These are phyloP conservation scores for Cephaloascus albidus DNA, from an alignment of 805 yeast genomes.

Conservation along the genomic window DNA sequence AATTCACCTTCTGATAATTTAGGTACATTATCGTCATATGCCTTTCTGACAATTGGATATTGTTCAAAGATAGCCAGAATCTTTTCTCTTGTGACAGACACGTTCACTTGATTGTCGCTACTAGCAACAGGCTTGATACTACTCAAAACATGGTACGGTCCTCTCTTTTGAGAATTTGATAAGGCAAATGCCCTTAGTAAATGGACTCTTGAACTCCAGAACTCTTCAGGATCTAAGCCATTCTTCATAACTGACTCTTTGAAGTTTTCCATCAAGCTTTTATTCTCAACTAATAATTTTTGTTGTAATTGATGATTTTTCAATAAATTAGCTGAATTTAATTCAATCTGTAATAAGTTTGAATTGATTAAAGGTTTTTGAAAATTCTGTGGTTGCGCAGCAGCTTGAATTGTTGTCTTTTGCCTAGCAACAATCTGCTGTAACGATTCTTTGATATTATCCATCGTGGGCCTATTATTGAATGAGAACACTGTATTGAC, in stretches of 20 bases:
- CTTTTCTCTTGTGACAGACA: conserved; percentile 83
- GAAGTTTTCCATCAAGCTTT: conserved; percentile 61
- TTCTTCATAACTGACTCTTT: conserved; percentile 79
- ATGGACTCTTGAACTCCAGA: conserved; percentile 80
- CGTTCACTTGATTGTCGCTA: conserved; percentile 87
- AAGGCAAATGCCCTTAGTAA: conserved; percentile 79
- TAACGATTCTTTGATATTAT: conserved; percentile 54
- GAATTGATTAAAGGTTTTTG: conserved; percentile 15
- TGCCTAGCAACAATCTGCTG: conserved; percentile 63
- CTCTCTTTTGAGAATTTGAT: conserved; percentile 74
- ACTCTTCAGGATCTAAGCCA: conserved; percentile 70
- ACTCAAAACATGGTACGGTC: conserved; percentile 89
- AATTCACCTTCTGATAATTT: conserved; percentile 83
- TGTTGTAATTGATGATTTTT: conserved; percentile 75
- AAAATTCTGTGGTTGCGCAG: conserved; percentile 15
- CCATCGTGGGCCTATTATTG: conserved; percentile 68
- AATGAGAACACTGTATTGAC: conserved; percentile 43
- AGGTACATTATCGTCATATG: conserved; percentile 88
- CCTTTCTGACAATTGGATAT: conserved; percentile 83
- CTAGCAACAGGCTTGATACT: conserved; percentile 93
- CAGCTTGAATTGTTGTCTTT: conserved; percentile 41
- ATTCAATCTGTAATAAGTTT: conserved; percentile 19
- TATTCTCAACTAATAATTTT: conserved; percentile 59
- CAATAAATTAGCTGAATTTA: conserved; percentile 51
- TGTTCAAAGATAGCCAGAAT: conserved; percentile 85